Conservation (phyloP, 2,329 filamentous ascomycete species). For the Raffaelea albimanens region DNA sequence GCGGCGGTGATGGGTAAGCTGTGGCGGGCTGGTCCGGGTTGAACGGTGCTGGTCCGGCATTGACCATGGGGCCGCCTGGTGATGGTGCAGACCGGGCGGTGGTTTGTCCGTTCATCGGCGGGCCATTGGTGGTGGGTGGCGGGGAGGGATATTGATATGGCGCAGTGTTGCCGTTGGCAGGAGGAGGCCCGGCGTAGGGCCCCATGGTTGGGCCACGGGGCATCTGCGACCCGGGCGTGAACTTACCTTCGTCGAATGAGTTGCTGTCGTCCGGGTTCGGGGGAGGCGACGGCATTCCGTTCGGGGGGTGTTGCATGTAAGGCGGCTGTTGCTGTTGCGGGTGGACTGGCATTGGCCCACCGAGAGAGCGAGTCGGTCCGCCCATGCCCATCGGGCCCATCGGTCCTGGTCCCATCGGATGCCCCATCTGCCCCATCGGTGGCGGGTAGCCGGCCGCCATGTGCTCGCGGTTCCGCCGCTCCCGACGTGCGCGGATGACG, state of each 20-base stretch:
- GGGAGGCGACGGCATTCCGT: not conserved
- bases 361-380: not conserved
- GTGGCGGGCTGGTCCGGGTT: not conserved
- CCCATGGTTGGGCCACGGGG: too few species aligned
- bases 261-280: constrained; percentile 5
- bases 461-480: constrained; percentile 7
- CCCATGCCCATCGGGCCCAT: not conserved
- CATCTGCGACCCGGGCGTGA: not conserved
- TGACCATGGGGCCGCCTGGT: not conserved
- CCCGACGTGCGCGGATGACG: constrained; percentile 20
- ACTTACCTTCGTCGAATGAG: constrained; percentile 11
- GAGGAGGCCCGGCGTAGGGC: too few species aligned
- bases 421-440: not conserved
- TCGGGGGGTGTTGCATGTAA: not conserved
- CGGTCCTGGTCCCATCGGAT: too few species aligned
- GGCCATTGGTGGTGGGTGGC: not conserved
- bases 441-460: not conserved
- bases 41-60: not conserved
- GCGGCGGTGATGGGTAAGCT: not conserved
- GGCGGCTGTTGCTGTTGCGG: not conserved
- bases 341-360: not conserved
- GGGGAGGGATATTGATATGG: not conserved
- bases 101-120: not conserved
- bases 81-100: not conserved
- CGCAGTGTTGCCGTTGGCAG: too few species aligned